Evolutionary conservation across 139 green algal genomes (phyloP), one percentile per base, ranked within the genome.

Genomic region (Chlorokybus atmophyticus): DNA sequence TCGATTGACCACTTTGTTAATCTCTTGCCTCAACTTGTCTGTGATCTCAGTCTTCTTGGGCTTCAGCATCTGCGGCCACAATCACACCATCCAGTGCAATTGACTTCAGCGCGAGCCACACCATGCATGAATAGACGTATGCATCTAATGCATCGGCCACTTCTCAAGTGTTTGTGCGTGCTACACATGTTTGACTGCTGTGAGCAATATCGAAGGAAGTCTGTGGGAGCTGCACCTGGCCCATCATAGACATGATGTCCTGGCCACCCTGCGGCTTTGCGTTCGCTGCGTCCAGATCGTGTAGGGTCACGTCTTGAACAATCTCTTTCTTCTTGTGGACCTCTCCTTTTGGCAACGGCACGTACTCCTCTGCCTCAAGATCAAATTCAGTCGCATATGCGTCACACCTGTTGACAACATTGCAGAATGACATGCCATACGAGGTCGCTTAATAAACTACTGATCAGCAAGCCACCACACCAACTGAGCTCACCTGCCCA

Each of bases 311-410:
- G 53, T 99, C 91, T 72, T 98, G 63, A 40, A 98, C 91, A 48
- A 99, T 81, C 75, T 98, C 91, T 73, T 95, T 96, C 53, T 84
- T 85, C 76, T 99, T 99, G 80, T 99, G 91, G 53, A 99, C 91
- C 50, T 99, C 91, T 10, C 91, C 91, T 81, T 98, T 98, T 27
- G 92, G 92, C 68, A 99, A 70, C 1, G 92, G 91, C n/a, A 98
- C 92, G 62, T 99, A 99, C 68, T 95, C 85, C 70, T 99, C 92
- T 5, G 91, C 92, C 59, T 98, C 92, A 50, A 99, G 64, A 72
- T 99, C 92, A 63, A 92, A 98, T 75, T 98, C 25, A 29, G 35
- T 44, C 35, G 35, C 35, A 44, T 21, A 44, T 14, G 35, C 35
- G 35, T 44, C 35, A 14, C 10, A 44, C 35, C n/a, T n/a, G n/a